Percentiles rank a stretch among this genome's conserved stretches.
Evolutionary conservation across 192 early-diverging fungal species (phyloP).

Genomic region (Backusella tarrabulga): DNA sequence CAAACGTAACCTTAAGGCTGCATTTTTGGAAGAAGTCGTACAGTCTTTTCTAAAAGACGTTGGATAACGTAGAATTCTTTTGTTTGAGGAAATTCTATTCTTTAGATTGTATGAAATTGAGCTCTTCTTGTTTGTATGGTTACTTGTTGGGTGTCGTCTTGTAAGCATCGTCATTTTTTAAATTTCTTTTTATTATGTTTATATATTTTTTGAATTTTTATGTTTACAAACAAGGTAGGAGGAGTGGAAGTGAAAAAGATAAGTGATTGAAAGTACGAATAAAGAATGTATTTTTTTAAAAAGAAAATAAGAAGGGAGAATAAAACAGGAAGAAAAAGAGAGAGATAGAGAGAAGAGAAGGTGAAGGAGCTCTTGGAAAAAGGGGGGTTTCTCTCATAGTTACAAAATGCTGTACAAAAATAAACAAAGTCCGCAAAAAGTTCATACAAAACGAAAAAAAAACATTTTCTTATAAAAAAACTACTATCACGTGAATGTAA

Average conservation of each 20-base stretch:
- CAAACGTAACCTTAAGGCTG: not conserved
- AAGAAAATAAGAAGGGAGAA: not conserved
- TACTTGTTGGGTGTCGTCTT: not conserved
- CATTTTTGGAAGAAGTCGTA: not conserved
- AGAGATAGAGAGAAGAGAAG: not conserved
- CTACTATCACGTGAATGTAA: not conserved
- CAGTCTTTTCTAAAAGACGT: not conserved
- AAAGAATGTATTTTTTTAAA: not conserved
- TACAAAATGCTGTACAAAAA: not conserved
- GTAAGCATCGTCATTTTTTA: not conserved
- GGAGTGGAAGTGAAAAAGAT: not conserved
- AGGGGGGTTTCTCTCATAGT: not conserved
- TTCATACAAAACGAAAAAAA: no score
- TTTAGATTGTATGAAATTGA: not conserved
- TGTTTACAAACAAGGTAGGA: not conserved
- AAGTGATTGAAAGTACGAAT: not conserved
- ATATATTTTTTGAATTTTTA: not conserved
- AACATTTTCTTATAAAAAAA: no score
- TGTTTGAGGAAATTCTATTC: not conserved
- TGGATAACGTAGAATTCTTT: not conserved
- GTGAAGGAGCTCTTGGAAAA: not conserved
- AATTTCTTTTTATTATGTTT: not conserved
- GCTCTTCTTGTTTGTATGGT: not conserved
- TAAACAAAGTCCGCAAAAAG: not conserved
- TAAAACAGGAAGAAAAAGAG: not conserved